phyloP scores from a whole-genome alignment of 2,329 filamentous ascomycete species.

The Tolypocladium sp. region DNA sequence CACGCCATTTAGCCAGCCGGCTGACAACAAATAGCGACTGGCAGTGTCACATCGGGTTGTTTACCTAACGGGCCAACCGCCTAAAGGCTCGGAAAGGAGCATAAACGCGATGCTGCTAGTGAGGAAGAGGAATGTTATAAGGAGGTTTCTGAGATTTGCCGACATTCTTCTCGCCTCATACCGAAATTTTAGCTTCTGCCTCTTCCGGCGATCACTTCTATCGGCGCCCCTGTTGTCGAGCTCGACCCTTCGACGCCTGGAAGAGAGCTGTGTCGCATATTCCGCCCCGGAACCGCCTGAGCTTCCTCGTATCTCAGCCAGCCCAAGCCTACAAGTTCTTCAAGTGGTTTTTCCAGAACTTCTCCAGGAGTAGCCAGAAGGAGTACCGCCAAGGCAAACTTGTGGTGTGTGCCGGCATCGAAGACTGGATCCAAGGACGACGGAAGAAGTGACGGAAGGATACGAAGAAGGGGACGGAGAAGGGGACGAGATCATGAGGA shows the following conservation, averaged over 20 bases:
- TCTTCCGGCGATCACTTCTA: conserved; percentile 24
- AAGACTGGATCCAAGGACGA: conserved; percentile 23
- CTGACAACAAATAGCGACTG: too few species aligned
- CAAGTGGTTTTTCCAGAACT: conserved; percentile 23
- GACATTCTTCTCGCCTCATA: conserved; percentile 20
- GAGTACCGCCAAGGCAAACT: conserved; percentile 13
- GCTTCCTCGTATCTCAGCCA: conserved; percentile 30
- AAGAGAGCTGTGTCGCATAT: conserved; percentile 18
- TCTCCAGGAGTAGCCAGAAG: conserved; percentile 3
- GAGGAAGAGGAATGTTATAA: too few species aligned
- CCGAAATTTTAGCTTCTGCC: conserved; percentile 26
- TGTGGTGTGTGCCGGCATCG: conserved; percentile 18
- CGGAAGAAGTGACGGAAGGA: conserved; percentile 7
- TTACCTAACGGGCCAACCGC: too few species aligned
- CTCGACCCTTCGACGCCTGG: conserved; percentile 2
- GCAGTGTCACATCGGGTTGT: too few species aligned
- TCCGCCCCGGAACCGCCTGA: conserved; percentile 25
- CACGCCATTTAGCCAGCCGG: too few species aligned
- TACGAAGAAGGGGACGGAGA: too few species aligned
- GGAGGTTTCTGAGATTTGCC: conserved; percentile 28
- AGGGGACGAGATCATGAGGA: too few species aligned
- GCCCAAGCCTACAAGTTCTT: conserved; percentile 22
- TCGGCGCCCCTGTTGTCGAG: conserved; percentile 8
- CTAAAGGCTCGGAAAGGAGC: too few species aligned
- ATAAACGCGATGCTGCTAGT: too few species aligned